Evolutionary conservation across 177 flowering plant species (phyloP).

Genomic region (Vitis hybrid): DNA sequence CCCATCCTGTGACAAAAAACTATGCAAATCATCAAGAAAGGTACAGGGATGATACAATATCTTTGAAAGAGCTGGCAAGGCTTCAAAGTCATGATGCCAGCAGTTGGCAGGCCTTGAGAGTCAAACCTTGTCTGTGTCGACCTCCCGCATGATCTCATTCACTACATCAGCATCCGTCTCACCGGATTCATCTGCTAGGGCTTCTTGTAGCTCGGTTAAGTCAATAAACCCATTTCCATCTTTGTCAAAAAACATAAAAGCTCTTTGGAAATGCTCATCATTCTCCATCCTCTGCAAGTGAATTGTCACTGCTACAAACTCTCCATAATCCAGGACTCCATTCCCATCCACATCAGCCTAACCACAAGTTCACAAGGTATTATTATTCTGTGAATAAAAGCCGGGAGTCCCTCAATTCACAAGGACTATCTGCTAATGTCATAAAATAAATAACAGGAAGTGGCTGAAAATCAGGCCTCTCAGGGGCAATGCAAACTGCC

Average conservation of each 20-base stretch:
- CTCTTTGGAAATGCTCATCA: slow-evolving; percentile 85
- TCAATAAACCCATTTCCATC: slow-evolving; percentile 92
- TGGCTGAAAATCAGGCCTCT: too few relatives aligned
- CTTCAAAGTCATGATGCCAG: too few relatives aligned
- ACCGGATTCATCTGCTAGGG: slow-evolving; percentile 72
- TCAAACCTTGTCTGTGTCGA: slow-evolving; percentile 88
- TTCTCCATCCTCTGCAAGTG: slow-evolving; percentile 95
- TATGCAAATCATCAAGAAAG: background rate
- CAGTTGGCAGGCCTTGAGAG: slow-evolving; percentile 7
- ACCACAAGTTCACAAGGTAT: slow-evolving; percentile 6
- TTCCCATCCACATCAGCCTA: slow-evolving; percentile 98
- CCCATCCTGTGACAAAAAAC: slow-evolving; percentile 57
- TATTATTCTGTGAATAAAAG: background rate
- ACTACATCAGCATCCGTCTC: slow-evolving; percentile 64
- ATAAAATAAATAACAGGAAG: too few relatives aligned
- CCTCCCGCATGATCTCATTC: slow-evolving; percentile 83
- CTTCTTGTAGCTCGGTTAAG: slow-evolving; percentile 64
- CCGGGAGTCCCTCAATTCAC: too few relatives aligned
- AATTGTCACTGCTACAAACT: slow-evolving; percentile 92
- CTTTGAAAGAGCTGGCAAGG: background rate
- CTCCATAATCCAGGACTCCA: slow-evolving; percentile 91
- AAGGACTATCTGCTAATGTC: too few relatives aligned
- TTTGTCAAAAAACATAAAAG: slow-evolving; percentile 87
- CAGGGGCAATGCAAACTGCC: too few relatives aligned
- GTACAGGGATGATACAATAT: background rate